A percentile compares a stretch with the other conserved stretches of the same genome.
Conservation (phyloP, 177 flowering plant species). For the Vitis hybrid region DNA sequence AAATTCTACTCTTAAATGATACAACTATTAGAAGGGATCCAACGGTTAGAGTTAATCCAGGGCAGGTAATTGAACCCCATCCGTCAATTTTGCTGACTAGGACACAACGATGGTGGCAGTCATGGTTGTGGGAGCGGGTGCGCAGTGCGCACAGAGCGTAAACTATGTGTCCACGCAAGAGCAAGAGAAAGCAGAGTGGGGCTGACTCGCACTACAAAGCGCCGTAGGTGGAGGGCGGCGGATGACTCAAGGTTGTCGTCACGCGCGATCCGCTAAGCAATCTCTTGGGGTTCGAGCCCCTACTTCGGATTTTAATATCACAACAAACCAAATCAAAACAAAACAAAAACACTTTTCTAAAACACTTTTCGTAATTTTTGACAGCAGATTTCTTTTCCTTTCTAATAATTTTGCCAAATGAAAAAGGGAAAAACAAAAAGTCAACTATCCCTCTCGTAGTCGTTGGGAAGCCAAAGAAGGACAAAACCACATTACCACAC, state of each 20-base stretch:
- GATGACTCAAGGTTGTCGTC: constrained; percentile 27
- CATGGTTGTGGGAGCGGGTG: not conserved
- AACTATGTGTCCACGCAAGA: not conserved
- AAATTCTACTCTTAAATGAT: no score
- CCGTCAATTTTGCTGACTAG: not conserved
- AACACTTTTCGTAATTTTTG: not conserved
- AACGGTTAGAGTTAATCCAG: no score
- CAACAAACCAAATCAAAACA: constrained; percentile 3
- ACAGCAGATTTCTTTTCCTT: not conserved
- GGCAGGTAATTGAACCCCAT: no score
- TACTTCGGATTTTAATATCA: not conserved
- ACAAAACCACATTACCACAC: no score
- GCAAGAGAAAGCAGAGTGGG: not conserved
- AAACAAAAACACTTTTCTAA: not conserved
- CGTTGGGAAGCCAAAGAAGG: not conserved
- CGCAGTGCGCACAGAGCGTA: constrained; percentile 1
- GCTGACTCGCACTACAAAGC: constrained; percentile 19
- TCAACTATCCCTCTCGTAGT: constrained; percentile 1
- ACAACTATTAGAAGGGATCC: no score
- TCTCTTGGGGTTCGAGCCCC: constrained; percentile 22
- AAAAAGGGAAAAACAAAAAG: no score
- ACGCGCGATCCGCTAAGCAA: constrained; percentile 13
- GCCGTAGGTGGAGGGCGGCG: constrained; percentile 38
- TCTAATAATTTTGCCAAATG: not conserved
- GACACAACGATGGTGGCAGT: not conserved